phyloP scores from a whole-genome alignment of 2,329 filamentous ascomycete species.

The Sclerotinia spermophila region DNA sequence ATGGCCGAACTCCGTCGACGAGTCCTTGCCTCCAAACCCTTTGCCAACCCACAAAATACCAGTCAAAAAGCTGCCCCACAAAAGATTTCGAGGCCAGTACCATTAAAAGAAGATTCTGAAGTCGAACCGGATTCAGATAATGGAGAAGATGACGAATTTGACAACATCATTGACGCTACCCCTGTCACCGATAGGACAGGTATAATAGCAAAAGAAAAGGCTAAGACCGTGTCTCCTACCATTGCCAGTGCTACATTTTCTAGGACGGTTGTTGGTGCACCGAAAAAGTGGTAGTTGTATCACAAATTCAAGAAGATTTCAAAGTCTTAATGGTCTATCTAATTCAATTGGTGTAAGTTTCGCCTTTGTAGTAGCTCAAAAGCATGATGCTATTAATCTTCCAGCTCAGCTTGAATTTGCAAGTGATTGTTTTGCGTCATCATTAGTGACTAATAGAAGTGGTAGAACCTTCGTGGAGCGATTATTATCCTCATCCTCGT shows the following conservation, averaged over 20 bases:
- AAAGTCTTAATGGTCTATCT: background rate
- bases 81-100: conserved; percentile 58
- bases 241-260: conserved; percentile 37
- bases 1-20: conserved; percentile 91
- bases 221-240: conserved; percentile 36
- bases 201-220: conserved; percentile 48
- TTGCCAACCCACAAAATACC: conserved; percentile 56
- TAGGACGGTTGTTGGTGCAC: conserved; percentile 37
- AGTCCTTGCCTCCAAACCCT: conserved; percentile 88
- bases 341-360: background rate
- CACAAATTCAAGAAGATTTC: background rate
- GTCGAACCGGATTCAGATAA: conserved; percentile 71
- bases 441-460: background rate
- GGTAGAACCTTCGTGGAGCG: too few species aligned
- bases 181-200: conserved; percentile 85
- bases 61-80: conserved; percentile 55
- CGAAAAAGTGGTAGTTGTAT: conserved; percentile 37
- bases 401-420: background rate
- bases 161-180: conserved; percentile 88
- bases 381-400: background rate
- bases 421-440: background rate
- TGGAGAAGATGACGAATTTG: conserved; percentile 71
- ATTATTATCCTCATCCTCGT: background rate
- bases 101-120: conserved; percentile 58
- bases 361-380: background rate